Evolutionary conservation across 768 basidiomycete species (phyloP).

Genomic region (Termitomyces sp.): DNA sequence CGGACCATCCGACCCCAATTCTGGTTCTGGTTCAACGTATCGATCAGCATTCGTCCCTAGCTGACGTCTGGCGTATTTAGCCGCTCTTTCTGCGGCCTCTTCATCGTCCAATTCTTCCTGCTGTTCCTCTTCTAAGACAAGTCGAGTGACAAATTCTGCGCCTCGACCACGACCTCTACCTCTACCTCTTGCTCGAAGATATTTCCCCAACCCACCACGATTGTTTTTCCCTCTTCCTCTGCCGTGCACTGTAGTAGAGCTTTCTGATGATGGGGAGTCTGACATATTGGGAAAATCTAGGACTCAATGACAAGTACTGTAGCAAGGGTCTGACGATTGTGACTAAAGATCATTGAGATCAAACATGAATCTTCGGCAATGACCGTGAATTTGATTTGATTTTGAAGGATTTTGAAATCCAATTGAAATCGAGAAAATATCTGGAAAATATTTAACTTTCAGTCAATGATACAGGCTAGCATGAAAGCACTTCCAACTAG

Average conservation of each 20-base stretch:
- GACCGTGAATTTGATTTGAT: too few species aligned
- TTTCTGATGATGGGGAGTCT: background rate
- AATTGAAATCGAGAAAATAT: too few species aligned
- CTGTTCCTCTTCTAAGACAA: constrained; percentile 33
- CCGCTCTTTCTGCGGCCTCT: constrained; percentile 41
- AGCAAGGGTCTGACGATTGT: too few species aligned
- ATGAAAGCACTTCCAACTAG: too few species aligned
- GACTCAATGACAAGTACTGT: too few species aligned
- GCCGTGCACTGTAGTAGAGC: constrained; percentile 6
- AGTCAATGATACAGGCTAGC: too few species aligned
- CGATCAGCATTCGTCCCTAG: constrained; percentile 72
- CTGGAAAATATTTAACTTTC: too few species aligned
- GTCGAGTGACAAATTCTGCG: constrained; percentile 36
- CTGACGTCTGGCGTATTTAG: constrained; percentile 54
- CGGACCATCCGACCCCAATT: constrained; percentile 69
- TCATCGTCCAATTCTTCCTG: constrained; percentile 47
- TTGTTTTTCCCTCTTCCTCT: constrained; percentile 14
- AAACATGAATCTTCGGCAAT: background rate
- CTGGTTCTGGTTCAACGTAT: constrained; percentile 67
- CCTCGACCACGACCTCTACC: constrained; percentile 43
- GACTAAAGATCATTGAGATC: too few species aligned
- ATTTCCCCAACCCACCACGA: constrained; percentile 15
- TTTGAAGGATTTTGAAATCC: too few species aligned
- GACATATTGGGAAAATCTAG: background rate
- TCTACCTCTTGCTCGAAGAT: constrained; percentile 16